phyloP scores from a whole-genome alignment of 805 yeast genomes.

The Candida alai region DNA sequence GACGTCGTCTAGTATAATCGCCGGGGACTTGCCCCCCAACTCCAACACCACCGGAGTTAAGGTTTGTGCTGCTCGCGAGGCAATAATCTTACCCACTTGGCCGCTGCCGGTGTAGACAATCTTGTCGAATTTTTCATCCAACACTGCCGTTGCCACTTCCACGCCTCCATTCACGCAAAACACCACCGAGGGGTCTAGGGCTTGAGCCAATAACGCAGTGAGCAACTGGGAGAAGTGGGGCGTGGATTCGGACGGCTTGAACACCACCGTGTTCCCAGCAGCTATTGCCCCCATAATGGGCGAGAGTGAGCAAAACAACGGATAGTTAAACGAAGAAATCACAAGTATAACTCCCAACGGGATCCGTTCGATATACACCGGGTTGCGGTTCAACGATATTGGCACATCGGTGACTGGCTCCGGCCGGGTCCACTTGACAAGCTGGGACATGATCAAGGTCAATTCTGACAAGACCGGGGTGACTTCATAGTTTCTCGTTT shows the following conservation, averaged over 20 bases:
- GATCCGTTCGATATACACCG: constrained; percentile 31
- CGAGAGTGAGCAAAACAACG: constrained; percentile 55
- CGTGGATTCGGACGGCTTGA: constrained; percentile 72
- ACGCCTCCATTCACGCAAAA: constrained; percentile 71
- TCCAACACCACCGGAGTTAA: constrained; percentile 79
- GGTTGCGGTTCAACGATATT: constrained; percentile 25
- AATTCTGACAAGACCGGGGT: constrained; percentile 6
- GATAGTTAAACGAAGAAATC: constrained; percentile 79
- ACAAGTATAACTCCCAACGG: constrained; percentile 66
- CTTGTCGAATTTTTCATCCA: constrained; percentile 69
- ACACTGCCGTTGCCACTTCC: constrained; percentile 55
- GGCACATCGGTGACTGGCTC: constrained; percentile 37
- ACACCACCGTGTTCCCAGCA: constrained; percentile 75
- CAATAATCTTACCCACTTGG: constrained; percentile 71
- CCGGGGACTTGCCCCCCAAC: constrained; percentile 91
- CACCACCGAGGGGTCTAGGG: constrained; percentile 53
- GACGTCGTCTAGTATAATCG: constrained; percentile 53
- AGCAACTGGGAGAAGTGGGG: constrained; percentile 59
- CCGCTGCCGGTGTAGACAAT: constrained; percentile 86
- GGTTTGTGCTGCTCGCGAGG: constrained; percentile 73
- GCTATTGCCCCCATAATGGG: constrained; percentile 80
- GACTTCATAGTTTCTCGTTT: constrained; percentile 60
- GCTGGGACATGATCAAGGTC: constrained; percentile 52
- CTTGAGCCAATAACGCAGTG: constrained; percentile 47
- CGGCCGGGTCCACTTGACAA: constrained; percentile 60